These are phyloP conservation scores for Stylonectria norvegica DNA, from an alignment of 2,329 filamentous ascomycete genomes.

Conservation along the genomic window DNA sequence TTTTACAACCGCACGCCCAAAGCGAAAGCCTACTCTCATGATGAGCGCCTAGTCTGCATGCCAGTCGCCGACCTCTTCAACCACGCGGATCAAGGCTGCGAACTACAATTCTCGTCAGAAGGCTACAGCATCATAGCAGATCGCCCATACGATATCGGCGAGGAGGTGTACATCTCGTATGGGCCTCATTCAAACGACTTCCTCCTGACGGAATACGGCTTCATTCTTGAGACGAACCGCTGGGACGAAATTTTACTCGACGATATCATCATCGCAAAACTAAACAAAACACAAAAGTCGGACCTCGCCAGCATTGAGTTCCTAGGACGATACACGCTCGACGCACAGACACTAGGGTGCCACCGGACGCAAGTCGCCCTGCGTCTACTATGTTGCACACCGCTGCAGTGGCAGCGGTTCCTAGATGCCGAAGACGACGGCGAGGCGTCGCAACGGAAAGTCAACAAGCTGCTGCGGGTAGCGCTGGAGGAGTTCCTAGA, in stretches of 20 bases:
- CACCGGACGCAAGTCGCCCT: conserved; percentile 54
- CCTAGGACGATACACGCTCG: conserved; percentile 47
- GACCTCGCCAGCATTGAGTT: conserved; percentile 45
- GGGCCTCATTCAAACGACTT: conserved; percentile 71
- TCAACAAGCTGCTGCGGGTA: conserved; percentile 34
- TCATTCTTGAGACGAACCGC: conserved; percentile 45
- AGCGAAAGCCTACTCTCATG: conserved; percentile 40
- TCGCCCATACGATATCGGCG: conserved; percentile 49
- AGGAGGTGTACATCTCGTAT: conserved; percentile 68
- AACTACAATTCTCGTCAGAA: conserved; percentile 46
- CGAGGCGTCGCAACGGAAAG: conserved; percentile 42
- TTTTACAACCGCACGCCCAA: conserved; percentile 54
- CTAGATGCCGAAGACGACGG: conserved; percentile 42
- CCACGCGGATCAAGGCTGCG: conserved; percentile 48
- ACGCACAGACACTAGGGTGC: conserved; percentile 38
- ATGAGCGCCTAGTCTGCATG: conserved; percentile 66
- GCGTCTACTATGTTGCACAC: conserved; percentile 33
- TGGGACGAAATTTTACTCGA: conserved; percentile 51
- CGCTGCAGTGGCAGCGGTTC: conserved; percentile 38
- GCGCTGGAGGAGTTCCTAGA: conserved; percentile 38
- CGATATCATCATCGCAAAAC: conserved; percentile 41
- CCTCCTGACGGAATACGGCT: conserved; percentile 65
- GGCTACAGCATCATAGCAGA: conserved; percentile 55
- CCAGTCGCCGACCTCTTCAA: conserved; percentile 74
- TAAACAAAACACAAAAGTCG: conserved; percentile 36